These are phyloP conservation scores for Penicillium crystallinum DNA, from an alignment of 495 filamentous ascomycete species.

Conservation along the genomic window DNA sequence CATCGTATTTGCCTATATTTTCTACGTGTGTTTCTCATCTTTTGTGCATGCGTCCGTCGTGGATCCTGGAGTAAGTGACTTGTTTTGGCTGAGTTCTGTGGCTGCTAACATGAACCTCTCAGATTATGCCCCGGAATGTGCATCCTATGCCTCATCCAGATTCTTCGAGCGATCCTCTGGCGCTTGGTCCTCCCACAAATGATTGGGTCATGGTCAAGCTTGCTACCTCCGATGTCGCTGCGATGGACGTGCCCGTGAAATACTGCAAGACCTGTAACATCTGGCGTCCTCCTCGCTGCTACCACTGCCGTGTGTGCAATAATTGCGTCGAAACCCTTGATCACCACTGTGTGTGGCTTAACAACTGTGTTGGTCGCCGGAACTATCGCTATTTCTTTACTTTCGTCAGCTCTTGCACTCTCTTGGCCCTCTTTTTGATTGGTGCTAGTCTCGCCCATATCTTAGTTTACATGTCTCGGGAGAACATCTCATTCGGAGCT, in stretches of 20 bases:
- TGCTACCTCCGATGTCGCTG: conserved; percentile 62
- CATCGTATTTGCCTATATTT: conserved; percentile 83
- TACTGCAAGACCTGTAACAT: conserved; percentile 96
- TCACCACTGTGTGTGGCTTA: conserved; percentile 98
- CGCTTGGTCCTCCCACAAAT: conserved; percentile 75
- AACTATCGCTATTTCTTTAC: conserved; percentile 98
- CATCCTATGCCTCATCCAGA: conserved; percentile 56
- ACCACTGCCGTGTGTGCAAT: conserved; percentile 95
- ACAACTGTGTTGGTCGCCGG: conserved; percentile 94
- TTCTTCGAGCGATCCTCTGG: conserved; percentile 66
- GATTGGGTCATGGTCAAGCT: conserved; percentile 89
- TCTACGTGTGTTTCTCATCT: conserved; percentile 84
- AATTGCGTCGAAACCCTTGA: conserved; percentile 97
- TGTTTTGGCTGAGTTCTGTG: conserved; percentile 9
- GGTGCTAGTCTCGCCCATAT: conserved; percentile 76
- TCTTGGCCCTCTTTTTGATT: conserved; percentile 72
- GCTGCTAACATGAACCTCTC: conserved; percentile 10
- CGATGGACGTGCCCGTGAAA: conserved; percentile 96
- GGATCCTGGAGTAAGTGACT: conserved; percentile 77
- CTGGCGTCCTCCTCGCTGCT: conserved; percentile 91
- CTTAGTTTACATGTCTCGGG: conserved; percentile 57
- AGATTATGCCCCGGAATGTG: conserved; percentile 84
- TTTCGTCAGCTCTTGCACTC: conserved; percentile 69
- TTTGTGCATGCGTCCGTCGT: conserved; percentile 87
- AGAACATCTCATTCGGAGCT: conserved; percentile 58